Evolutionary conservation across 1,284 basidiomycete genomes (phyloP), one percentile per base, ranked within the genome.

Genomic region (Trametes hirsuta): DNA sequence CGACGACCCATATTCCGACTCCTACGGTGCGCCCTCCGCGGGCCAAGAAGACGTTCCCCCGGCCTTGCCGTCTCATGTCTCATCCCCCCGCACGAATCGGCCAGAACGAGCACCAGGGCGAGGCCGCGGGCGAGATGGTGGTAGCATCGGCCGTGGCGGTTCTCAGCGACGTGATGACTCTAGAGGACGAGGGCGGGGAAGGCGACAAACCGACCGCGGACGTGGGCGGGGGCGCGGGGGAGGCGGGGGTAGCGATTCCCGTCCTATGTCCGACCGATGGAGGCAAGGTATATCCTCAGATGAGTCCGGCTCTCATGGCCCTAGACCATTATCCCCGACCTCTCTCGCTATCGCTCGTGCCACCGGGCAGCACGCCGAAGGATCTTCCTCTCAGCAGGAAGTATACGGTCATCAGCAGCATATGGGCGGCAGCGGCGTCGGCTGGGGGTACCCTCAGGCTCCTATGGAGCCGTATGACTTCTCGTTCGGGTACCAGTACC

Each of bases 1-100:
- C 67, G 87, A 91, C 60, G 90, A 91, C 67, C 90, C 90, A 2
- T 91, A 91, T 70, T 82, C 87, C 15, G 86, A 89, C 44, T 74
- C 74, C 44, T 78, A 78, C 53, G 72, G 66, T 12, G 49, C 67
- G 4, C 53, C 53, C 3, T 8, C 48, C 35, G 36, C 25, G n/a
- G 3, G 22, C 36, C 35, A 49, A 21, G 15, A 21, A 10, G 50
- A 56, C 10, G 48, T 53, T 6, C 24, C n/a, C 8, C 35, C 44
- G 10, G 35, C 36, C 6, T 25, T 24, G 12, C 55, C 48, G 9
- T 21, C 56, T 6, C 25, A 18, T 10, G 18, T 24, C 44, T 11
- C 37, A 5, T 11, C 30, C 8, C n/a, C 25, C 4, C 40, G 53
- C 6, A 39, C 14, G 4, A 49, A 37, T 37, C 51, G 25, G n/a